Evolutionary conservation across 78 protist species (phyloP).

Genomic region (Pelomyxa schiedti): DNA sequence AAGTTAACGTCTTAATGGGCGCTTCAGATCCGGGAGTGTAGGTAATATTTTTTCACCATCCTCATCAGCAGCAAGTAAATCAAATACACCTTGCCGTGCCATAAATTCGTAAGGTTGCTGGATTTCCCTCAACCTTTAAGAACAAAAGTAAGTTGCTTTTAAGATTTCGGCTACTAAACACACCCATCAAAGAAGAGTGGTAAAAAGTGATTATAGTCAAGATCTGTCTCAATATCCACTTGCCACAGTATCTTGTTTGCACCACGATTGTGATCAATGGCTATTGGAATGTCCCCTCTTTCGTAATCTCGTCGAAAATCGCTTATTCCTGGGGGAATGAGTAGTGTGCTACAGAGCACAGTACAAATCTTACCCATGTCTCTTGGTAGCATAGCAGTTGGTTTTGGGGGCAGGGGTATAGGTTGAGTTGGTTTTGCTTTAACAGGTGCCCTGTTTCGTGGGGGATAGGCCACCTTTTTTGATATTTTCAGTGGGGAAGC

Average conservation of each 20-base stretch:
- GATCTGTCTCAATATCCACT: conserved; percentile 65
- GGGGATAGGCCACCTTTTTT: no score
- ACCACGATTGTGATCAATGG: conserved; percentile 48
- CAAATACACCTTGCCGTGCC: conserved; percentile 65
- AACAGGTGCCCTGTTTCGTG: no score
- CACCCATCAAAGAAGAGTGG: conserved; percentile 89
- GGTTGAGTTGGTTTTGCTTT: no score
- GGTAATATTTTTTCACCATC: conserved; percentile 67
- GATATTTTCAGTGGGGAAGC: no score
- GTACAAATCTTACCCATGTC: no score
- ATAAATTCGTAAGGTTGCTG: conserved; percentile 81
- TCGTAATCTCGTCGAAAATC: conserved; percentile 77
- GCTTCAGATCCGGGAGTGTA: conserved; percentile 85
- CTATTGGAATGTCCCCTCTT: conserved; percentile 87
- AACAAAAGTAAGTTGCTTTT: background rate
- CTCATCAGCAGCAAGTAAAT: no score
- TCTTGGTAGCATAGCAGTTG: no score
- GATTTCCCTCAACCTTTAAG: conserved; percentile 53
- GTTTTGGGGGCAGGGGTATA: no score
- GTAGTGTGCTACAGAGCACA: no score
- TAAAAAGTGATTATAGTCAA: conserved; percentile 87
- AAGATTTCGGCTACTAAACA: no score
- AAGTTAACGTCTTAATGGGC: conserved; percentile 66
- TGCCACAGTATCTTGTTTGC: conserved; percentile 75
- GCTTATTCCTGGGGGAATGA: conserved; percentile 37